Conservation (phyloP, 495 filamentous ascomycete species). For the Podospora appendiculata region DNA sequence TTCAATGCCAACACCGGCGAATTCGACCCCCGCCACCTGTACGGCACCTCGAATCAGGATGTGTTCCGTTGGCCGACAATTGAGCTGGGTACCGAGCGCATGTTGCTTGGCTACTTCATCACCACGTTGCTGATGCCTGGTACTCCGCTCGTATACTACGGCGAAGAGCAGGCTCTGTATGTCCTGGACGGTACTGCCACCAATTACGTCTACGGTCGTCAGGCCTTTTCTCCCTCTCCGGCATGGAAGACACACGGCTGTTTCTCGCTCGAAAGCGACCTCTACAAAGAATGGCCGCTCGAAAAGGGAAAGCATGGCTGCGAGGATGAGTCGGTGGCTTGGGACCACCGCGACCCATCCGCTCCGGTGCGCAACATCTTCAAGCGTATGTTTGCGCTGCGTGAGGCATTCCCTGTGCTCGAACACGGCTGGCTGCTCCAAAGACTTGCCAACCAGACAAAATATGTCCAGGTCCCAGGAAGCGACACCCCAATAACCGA, state of each 20-base stretch:
- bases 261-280: constrained; percentile 46
- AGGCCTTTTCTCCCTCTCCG: constrained; percentile 56
- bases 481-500: constrained; percentile 48
- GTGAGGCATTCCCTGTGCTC: constrained; percentile 49
- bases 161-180: constrained; percentile 66
- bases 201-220: constrained; percentile 66
- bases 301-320: constrained; percentile 50
- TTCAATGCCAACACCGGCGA: constrained; percentile 56
- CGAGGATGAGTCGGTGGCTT: constrained; percentile 47
- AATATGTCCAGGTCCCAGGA: constrained; percentile 42
- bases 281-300: constrained; percentile 55
- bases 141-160: constrained; percentile 58
- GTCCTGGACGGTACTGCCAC: constrained; percentile 57
- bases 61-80: constrained; percentile 69
- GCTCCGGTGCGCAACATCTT: constrained; percentile 59
- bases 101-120: constrained; percentile 56
- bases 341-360: constrained; percentile 64
- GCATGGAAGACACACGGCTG: constrained; percentile 69
- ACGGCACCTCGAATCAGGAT: constrained; percentile 64
- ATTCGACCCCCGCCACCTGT: constrained; percentile 70
- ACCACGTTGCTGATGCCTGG: constrained; percentile 60
- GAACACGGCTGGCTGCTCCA: constrained; percentile 60
- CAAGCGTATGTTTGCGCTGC: constrained; percentile 59
- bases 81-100: constrained; percentile 51
- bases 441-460: constrained; percentile 53